phyloP scores from a whole-genome alignment of 2,329 filamentous ascomycete genomes.

The Neofusicoccum sp. region DNA sequence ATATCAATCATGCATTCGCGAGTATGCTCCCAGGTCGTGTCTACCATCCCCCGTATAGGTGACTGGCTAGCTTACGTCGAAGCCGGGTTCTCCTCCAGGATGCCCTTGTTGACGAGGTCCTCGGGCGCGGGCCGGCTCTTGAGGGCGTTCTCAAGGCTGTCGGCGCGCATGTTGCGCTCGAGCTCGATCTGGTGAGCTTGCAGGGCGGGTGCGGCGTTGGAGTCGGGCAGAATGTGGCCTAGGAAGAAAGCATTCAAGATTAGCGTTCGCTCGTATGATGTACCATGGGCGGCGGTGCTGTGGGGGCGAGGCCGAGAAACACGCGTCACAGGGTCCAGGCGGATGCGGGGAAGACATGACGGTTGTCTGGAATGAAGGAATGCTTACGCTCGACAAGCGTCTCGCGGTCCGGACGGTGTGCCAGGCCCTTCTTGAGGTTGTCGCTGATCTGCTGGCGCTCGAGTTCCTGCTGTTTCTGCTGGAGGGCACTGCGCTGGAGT shows the following conservation, averaged over 20 bases:
- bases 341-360: too few relatives aligned
- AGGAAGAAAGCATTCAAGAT: slow-evolving; percentile 15
- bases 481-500: slow-evolving; percentile 55
- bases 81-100: slow-evolving; percentile 57
- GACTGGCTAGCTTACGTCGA: neutral
- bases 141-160: slow-evolving; percentile 85
- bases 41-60: neutral
- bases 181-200: slow-evolving; percentile 83
- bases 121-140: slow-evolving; percentile 75
- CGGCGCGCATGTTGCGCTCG: slow-evolving; percentile 83
- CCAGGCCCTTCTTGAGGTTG: slow-evolving; percentile 65
- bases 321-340: too few relatives aligned
- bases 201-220: slow-evolving; percentile 75
- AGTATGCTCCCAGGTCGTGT: neutral
- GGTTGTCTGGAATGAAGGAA: slow-evolving; percentile 3
- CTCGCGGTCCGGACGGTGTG: slow-evolving; percentile 67
- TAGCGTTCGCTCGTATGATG: too few relatives aligned
- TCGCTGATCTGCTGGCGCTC: slow-evolving; percentile 66
- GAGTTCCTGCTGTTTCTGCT: slow-evolving; percentile 63
- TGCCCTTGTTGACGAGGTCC: slow-evolving; percentile 75
- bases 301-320: too few relatives aligned
- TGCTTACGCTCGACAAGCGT: slow-evolving; percentile 76
- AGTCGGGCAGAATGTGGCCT: slow-evolving; percentile 87
- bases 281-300: too few relatives aligned
- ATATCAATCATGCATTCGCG: slow-evolving; percentile 13